Evolutionary conservation across 495 filamentous ascomycete species (phyloP).

Genomic region (Neurospora tetrasperma): DNA sequence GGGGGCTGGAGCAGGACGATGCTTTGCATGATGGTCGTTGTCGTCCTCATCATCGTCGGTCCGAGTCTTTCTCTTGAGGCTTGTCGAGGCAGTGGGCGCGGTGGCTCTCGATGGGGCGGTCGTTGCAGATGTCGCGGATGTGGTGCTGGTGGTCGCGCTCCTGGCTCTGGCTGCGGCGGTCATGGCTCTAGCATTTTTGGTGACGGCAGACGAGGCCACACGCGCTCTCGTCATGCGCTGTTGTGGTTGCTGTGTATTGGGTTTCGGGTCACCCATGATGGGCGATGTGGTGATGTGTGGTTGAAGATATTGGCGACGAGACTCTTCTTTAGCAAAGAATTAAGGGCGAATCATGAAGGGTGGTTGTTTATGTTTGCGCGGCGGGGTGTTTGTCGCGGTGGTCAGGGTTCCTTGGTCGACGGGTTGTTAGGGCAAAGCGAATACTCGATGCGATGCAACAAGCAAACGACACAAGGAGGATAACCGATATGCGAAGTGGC

Average conservation of each 20-base stretch:
- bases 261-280: conserved; percentile 18
- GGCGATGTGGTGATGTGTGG: not conserved
- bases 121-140: conserved; percentile 14
- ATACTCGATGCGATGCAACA: not conserved
- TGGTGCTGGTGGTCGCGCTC: conserved; percentile 13
- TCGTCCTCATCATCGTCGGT: conserved; percentile 33
- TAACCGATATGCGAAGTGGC: not conserved
- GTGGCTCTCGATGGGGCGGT: not conserved
- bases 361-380: not conserved
- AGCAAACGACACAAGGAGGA: not conserved
- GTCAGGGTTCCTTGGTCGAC: not conserved
- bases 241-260: conserved; percentile 38
- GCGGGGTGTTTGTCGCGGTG: not conserved
- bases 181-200: conserved; percentile 23
- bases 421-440: not conserved
- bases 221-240: conserved; percentile 52
- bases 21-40: conserved; percentile 22
- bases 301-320: not conserved
- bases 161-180: conserved; percentile 32
- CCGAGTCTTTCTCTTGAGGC: conserved; percentile 37
- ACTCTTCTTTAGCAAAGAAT: not conserved
- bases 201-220: conserved; percentile 39
- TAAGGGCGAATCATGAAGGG: not conserved
- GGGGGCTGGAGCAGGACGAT: not conserved
- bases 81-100: not conserved